Percentiles rank a stretch among this genome's conserved stretches.
Evolutionary conservation across 2,329 filamentous ascomycete genomes (phyloP).

Genomic region (Pseudocercospora cruenta): DNA sequence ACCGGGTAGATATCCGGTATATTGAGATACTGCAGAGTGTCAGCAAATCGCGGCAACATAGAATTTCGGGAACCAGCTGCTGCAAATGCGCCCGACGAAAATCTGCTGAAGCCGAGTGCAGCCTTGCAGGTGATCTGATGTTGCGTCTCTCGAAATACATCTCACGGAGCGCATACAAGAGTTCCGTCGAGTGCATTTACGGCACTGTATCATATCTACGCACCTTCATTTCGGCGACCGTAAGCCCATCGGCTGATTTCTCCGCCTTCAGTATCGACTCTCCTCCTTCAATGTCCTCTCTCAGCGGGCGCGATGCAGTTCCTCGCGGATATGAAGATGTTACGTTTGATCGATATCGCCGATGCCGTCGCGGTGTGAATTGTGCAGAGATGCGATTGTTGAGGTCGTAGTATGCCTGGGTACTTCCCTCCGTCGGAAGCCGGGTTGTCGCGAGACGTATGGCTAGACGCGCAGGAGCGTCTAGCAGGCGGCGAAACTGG

Average conservation of each 20-base stretch:
- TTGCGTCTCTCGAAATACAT: constrained; percentile 24
- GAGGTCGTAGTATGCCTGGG: constrained; percentile 24
- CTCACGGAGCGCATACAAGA: constrained; percentile 21
- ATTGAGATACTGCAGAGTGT: constrained; percentile 74
- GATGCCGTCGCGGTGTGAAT: not conserved
- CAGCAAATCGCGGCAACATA: constrained; percentile 15
- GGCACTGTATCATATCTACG: constrained; percentile 14
- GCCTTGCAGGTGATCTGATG: not conserved
- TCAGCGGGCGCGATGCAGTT: not conserved
- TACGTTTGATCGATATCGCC: not conserved
- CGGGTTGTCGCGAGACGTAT: constrained; percentile 34
- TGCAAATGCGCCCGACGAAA: constrained; percentile 12
- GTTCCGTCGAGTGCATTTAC: constrained; percentile 12
- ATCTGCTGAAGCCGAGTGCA: not conserved
- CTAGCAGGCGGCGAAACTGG: constrained; percentile 36
- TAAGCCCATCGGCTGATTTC: constrained; percentile 16
- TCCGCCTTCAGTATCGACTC: not conserved
- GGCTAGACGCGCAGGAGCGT: constrained; percentile 38
- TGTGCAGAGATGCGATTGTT: constrained; percentile 1
- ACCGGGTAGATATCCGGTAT: constrained; percentile 89
- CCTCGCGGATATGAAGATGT: not conserved
- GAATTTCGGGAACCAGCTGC: constrained; percentile 11
- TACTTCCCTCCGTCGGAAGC: constrained; percentile 42
- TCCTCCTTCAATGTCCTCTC: not conserved
- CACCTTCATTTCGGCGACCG: constrained; percentile 36